A percentile compares a stretch with the other conserved stretches of the same genome.
These are phyloP conservation scores for Cynanchum wilfordii DNA, from an alignment of 257 asterid genomes.

Conservation along the genomic window DNA sequence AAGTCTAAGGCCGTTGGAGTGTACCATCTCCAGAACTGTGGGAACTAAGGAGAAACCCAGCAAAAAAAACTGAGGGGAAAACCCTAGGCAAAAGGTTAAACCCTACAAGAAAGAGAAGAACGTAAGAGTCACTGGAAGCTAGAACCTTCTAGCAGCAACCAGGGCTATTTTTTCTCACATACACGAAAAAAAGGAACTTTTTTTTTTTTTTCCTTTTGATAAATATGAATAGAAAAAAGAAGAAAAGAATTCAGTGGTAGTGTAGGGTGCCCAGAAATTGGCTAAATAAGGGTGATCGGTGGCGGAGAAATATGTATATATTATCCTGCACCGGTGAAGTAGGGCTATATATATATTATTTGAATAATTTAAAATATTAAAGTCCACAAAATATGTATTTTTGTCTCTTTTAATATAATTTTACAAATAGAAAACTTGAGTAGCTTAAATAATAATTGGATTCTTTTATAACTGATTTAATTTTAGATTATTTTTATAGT, in stretches of 20 bases:
- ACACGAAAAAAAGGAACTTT: background rate
- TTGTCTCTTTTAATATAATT: no score
- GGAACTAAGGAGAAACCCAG: conserved; percentile 7
- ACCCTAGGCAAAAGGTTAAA: background rate
- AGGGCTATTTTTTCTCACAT: background rate
- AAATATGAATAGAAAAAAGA: no score
- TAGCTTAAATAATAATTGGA: no score
- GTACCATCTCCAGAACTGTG: conserved; percentile 15
- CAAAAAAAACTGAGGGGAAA: background rate
- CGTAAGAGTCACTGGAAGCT: background rate
- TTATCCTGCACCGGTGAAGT: no score
- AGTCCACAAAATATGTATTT: no score
- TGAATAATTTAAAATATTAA: no score
- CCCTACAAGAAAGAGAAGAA: background rate
- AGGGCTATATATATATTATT: no score
- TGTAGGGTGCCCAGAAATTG: background rate
- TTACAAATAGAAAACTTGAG: no score
- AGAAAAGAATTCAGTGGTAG: background rate
- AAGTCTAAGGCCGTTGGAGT: conserved; percentile 21
- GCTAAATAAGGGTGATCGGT: background rate
- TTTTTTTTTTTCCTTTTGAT: background rate
- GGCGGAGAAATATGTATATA: background rate
- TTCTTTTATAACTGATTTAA: no score
- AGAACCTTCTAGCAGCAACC: conserved; percentile 3
- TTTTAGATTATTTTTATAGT: no score